Evolutionary conservation across 768 basidiomycete genomes (phyloP).

Genomic region (Hypholoma fasciculare): DNA sequence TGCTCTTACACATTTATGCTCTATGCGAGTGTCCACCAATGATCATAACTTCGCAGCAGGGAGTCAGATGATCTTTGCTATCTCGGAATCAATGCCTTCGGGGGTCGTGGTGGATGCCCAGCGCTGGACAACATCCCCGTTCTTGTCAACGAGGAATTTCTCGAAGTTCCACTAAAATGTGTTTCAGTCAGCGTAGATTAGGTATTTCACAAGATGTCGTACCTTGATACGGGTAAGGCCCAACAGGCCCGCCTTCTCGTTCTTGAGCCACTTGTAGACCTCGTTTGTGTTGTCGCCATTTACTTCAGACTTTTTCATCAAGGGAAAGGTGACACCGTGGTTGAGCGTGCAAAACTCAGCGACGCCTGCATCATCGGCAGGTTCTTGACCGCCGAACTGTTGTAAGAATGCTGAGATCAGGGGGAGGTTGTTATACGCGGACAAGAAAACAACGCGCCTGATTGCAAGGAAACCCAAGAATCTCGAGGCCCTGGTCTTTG

Average conservation of each 20-base stretch:
- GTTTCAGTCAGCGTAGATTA: background rate
- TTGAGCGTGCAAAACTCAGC: slow-evolving; percentile 75
- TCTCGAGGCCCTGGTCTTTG: slow-evolving; percentile 70
- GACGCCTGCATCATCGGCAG: slow-evolving; percentile 76
- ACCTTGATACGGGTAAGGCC: slow-evolving; percentile 79
- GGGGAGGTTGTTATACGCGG: background rate
- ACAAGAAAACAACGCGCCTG: slow-evolving; percentile 46
- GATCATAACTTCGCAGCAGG: background rate
- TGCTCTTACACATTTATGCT: background rate
- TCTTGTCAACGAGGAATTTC: slow-evolving; percentile 81
- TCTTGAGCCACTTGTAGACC: slow-evolving; percentile 85
- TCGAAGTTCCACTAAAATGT: slow-evolving; percentile 82
- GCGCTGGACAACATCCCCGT: slow-evolving; percentile 72
- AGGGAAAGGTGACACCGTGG: slow-evolving; percentile 87
- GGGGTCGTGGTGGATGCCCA: slow-evolving; percentile 82
- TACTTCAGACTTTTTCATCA: slow-evolving; percentile 93
- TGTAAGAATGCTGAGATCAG: background rate
- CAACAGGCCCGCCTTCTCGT: slow-evolving; percentile 70
- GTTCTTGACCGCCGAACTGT: slow-evolving; percentile 86
- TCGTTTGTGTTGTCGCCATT: slow-evolving; percentile 86
- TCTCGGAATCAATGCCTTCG: slow-evolving; percentile 56
- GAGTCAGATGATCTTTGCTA: slow-evolving; percentile 57
- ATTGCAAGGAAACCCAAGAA: slow-evolving; percentile 93
- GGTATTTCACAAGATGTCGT: slow-evolving; percentile 10
- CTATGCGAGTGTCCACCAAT: background rate